These are phyloP conservation scores for Omphalotus guepiniiformis DNA, from an alignment of 768 basidiomycete species.

Conservation along the genomic window DNA sequence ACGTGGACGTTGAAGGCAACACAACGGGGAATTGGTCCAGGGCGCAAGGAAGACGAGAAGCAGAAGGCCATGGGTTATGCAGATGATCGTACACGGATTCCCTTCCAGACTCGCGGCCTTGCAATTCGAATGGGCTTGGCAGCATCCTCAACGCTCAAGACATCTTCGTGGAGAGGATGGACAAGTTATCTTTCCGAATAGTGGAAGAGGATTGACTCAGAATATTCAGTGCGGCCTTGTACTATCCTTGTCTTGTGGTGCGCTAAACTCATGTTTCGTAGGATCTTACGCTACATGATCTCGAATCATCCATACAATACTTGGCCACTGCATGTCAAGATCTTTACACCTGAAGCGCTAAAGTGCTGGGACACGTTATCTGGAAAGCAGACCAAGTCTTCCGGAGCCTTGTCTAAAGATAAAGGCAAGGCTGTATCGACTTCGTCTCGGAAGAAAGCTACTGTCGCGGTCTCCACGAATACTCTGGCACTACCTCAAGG, in stretches of 20 bases:
- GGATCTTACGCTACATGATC: conserved; percentile 62
- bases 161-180: conserved; percentile 49
- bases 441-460: background rate
- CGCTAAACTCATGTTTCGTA: conserved; percentile 20
- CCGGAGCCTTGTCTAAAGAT: background rate
- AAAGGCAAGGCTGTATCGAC: background rate
- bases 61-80: conserved; percentile 76
- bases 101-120: conserved; percentile 69
- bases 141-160: conserved; percentile 68
- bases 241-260: conserved; percentile 4
- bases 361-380: conserved; percentile 40
- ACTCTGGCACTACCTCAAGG: conserved; percentile 42
- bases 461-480: conserved; percentile 11
- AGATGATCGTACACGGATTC: conserved; percentile 82
- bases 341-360: conserved; percentile 64
- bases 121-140: conserved; percentile 87
- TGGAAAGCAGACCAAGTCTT: background rate
- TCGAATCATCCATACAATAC: conserved; percentile 60
- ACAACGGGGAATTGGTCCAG: conserved; percentile 72
- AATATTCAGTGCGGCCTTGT: conserved; percentile 41
- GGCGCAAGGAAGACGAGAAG: conserved; percentile 65
- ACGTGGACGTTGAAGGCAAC: conserved; percentile 46
- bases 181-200: conserved; percentile 33
- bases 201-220: conserved; percentile 30
- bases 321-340: conserved; percentile 71